Evolutionary conservation across 2,329 filamentous ascomycete genomes (phyloP), one percentile per base, ranked within the genome.

Genomic region (Fusarium buxicola): DNA sequence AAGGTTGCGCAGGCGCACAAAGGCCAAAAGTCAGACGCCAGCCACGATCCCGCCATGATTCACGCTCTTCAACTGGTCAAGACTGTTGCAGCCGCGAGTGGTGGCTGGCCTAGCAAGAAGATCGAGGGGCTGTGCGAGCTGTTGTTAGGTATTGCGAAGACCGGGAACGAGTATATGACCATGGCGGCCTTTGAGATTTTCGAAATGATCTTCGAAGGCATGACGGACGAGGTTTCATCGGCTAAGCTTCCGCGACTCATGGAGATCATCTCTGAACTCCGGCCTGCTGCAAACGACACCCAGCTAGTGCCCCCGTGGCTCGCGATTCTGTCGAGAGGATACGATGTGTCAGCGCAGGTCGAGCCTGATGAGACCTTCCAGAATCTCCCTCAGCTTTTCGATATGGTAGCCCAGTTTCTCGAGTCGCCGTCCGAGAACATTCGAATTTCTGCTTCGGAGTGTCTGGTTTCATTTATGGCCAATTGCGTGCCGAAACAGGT

Each of bases 161-260:
- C 91, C 8, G 95, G 88, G 75, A 97, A 96, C 75, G 94, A 98
- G 74, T 96, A 94, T 75, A 89, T 99, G 82, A 96, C 94, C 28
- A 96, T 98, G 89, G 90, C 92, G 10, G 91, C 94, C 0, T 97
- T 99, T 70, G 94, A 97, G 66, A 94, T 98, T 5, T 99, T 99
- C 71, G 95, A 99, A 76, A 90, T 96, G 75, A 96, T 98, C 39
- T 98, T 99, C 66, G 90, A 91, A 69, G 91, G 93, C 8, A 94
- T 99, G 90, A 86, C 89, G 13, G 90, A 94, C 66, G 92, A 96
- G 66, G 84, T 94, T 44, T 92, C 94, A 0, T 96, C 93, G 3
- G 86, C 92, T 1, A 99, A 98, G 78, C 84, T 99, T 11, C 93
- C 94, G 3, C 87, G 92, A 54, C 84, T 99, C 11, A 85, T 98